These are phyloP conservation scores for Dactylorhiza incarnata DNA, from an alignment of 106 monocot species.

Conservation along the genomic window DNA sequence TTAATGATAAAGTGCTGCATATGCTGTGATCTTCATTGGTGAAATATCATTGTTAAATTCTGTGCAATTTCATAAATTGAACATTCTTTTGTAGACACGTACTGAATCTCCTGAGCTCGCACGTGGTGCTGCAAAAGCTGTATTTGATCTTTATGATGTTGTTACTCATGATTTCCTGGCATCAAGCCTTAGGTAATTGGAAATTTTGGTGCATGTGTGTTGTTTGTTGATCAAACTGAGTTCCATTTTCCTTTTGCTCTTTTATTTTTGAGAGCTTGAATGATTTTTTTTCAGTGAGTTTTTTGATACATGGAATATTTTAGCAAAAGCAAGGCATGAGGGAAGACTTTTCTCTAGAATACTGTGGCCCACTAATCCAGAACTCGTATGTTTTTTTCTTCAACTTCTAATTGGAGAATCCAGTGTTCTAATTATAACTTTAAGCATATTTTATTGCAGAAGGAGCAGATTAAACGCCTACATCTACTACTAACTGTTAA, in stretches of 20 bases:
- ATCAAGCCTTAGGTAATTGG: constrained; percentile 49
- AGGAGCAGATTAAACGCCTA: constrained; percentile 87
- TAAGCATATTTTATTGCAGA: constrained; percentile 36
- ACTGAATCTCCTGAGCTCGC: constrained; percentile 68
- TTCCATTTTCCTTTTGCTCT: not conserved
- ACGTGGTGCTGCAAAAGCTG: constrained; percentile 71
- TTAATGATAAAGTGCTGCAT: not conserved
- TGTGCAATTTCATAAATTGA: constrained; percentile 1
- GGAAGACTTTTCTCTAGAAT: constrained; percentile 81
- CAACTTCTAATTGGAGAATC: not conserved
- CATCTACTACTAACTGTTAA: constrained; percentile 89
- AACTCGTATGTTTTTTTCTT: constrained; percentile 47
- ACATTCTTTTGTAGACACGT: constrained; percentile 34
- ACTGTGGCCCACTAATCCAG: constrained; percentile 73
- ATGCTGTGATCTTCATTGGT: not conserved
- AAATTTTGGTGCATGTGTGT: not conserved
- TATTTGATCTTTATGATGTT: constrained; percentile 76
- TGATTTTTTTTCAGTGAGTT: constrained; percentile 53
- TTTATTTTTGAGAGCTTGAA: not conserved
- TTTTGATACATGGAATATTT: constrained; percentile 87
- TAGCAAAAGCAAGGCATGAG: constrained; percentile 74
- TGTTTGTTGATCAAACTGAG: not conserved
- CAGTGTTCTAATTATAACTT: not conserved
- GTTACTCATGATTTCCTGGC: constrained; percentile 75
- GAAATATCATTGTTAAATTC: not conserved